Base-by-base conservation (phyloP, 225 moss, liverwort and hornwort species). In the Physcomitrium patens region DNA sequence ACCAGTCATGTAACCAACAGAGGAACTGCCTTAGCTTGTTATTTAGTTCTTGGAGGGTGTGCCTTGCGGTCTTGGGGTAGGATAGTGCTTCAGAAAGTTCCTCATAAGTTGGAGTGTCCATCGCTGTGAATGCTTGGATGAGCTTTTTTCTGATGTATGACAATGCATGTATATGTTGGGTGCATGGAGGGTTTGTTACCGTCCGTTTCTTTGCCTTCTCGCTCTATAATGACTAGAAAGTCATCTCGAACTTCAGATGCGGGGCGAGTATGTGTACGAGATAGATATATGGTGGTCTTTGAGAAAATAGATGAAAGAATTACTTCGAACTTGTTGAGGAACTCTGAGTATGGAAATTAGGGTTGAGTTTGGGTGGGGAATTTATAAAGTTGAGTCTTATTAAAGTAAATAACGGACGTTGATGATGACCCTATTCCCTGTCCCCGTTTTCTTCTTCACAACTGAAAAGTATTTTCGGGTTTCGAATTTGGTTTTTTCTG, bases 291-390 rank as follows among this genome's bases (percentile, higher is more conserved):
- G 5, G 7, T 37, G 4, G 61, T 45, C 18, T 12, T 10, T 7
- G 45, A 19, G 23, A 8, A 27, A n/a, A 61, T 28, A 42, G 15
- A 6, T 60, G n/a, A 28, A 53, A 22, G 45, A 62, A 68, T 19
- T 42, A 17, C 37, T 3, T 23, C 31, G 15, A 67, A 65, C 8
- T 7, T 13, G 17, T 44, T 13, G 52, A 80, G 58, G 75, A 70
- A 51, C 51, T 76, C 17, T 9, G 51, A 12, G 45, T 5, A 14
- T 42, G 49, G 42, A 63, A 68, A 77, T 81, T 77, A 77, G 81
- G 77, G 77, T 77, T 81, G 74, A 57, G 41, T 41, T 54, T 63
- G 64, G 10, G 41, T 69, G 5, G 51, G 66, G 71, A 52, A 10
- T 76, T 56, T 43, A 31, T 1, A 4, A 45, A 45, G 28, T 45